phyloP scores from a whole-genome alignment of 2,329 filamentous ascomycete genomes.

The Calonectria pteridis region DNA sequence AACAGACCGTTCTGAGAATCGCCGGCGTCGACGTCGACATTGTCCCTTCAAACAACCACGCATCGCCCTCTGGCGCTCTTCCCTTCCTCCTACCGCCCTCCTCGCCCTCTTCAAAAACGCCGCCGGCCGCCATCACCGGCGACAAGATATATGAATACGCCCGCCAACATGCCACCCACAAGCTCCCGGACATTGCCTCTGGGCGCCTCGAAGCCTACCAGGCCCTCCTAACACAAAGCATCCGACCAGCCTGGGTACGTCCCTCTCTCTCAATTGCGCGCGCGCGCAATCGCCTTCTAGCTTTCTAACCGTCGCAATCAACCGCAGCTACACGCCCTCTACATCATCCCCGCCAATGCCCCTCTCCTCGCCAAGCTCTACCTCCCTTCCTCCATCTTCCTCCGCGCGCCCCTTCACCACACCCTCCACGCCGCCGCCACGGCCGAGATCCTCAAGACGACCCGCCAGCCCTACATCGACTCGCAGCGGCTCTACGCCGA shows the following conservation, averaged over 20 bases:
- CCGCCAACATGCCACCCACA: conserved; percentile 56
- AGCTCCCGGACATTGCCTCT: conserved; percentile 63
- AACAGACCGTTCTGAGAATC: conserved; percentile 85
- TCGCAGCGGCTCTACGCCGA: conserved; percentile 55
- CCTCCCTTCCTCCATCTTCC: conserved; percentile 73
- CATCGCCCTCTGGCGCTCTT: conserved; percentile 87
- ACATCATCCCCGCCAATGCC: conserved; percentile 78
- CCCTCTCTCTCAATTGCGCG: not conserved
- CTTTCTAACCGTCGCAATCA: not conserved
- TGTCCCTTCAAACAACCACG: conserved; percentile 88
- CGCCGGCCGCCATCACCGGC: conserved; percentile 67
- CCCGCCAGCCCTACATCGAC: conserved; percentile 54
- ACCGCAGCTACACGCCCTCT: conserved; percentile 82
- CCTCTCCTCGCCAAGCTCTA: conserved; percentile 79
- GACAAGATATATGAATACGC: conserved; percentile 77
- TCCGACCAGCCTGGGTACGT: conserved; percentile 88
- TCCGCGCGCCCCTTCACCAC: conserved; percentile 72
- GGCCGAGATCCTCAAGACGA: conserved; percentile 77
- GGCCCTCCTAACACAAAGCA: conserved; percentile 78
- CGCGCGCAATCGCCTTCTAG: not conserved
- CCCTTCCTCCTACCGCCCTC: conserved; percentile 81
- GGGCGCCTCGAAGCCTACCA: conserved; percentile 79
- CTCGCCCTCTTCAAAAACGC: conserved; percentile 52
- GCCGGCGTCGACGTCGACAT: conserved; percentile 75
- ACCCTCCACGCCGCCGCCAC: conserved; percentile 81